Percentiles rank a stretch among this genome's conserved stretches.
Conservation (phyloP, 345 rosid species). For the Crucihimalaya himalaica region DNA sequence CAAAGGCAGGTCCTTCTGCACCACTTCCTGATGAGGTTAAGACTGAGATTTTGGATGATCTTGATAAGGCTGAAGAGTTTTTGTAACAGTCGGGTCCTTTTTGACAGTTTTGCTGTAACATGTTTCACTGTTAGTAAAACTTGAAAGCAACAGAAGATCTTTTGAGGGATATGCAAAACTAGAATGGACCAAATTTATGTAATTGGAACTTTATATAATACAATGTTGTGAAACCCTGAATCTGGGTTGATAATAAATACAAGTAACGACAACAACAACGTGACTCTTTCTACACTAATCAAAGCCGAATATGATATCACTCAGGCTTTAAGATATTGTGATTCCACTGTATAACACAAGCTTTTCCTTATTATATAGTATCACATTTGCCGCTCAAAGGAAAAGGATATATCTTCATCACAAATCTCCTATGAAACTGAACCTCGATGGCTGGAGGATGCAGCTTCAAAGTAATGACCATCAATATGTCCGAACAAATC, state of each 20-base stretch:
- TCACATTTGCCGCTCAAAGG: conserved; percentile 17
- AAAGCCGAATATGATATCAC: conserved; percentile 14
- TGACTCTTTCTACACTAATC: background rate
- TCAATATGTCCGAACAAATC: conserved; percentile 12
- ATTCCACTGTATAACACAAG: conserved; percentile 1
- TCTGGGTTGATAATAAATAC: conserved; percentile 13
- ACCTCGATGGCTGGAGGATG: conserved; percentile 20
- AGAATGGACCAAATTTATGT: background rate
- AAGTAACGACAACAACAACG: conserved; percentile 9
- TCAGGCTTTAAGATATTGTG: background rate
- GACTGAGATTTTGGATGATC: conserved; percentile 60
- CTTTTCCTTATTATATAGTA: background rate
- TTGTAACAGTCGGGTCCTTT: conserved; percentile 40
- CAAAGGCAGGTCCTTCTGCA: conserved; percentile 88
- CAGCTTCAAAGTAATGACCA: conserved; percentile 21
- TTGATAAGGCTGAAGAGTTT: conserved; percentile 67
- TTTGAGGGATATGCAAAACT: background rate
- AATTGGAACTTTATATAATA: conserved; percentile 5
- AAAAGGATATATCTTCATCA: conserved; percentile 12
- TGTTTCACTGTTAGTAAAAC: background rate
- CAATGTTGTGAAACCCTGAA: conserved; percentile 24
- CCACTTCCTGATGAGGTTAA: conserved; percentile 69
- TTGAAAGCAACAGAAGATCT: conserved; percentile 13
- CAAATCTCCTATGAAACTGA: conserved; percentile 13
- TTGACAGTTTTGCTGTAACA: conserved; percentile 11